Percentiles rank a stretch among this genome's conserved stretches.
phyloP scores from a whole-genome alignment of 2,329 filamentous ascomycete genomes.

The Aspergillus piperis region DNA sequence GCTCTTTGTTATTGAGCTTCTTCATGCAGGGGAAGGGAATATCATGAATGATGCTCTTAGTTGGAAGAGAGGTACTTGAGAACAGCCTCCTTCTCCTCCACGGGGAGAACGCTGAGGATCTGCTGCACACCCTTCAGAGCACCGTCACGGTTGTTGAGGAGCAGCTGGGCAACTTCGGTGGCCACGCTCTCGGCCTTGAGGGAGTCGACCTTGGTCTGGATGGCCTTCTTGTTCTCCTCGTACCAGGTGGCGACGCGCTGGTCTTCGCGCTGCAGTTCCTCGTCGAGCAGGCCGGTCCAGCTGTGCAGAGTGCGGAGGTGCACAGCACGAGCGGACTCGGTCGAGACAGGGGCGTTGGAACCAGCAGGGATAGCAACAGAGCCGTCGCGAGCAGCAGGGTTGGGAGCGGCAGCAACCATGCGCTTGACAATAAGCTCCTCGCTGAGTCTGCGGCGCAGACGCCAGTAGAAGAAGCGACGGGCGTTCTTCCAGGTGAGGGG shows the following conservation, averaged over 20 bases:
- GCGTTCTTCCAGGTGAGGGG: constrained; percentile 83
- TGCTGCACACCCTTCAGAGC: constrained; percentile 84
- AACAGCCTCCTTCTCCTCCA: constrained; percentile 82
- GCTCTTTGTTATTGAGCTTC: not conserved
- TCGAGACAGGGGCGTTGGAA: constrained; percentile 23
- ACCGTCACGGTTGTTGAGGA: constrained; percentile 66
- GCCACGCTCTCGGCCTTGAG: constrained; percentile 76
- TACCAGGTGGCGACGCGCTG: constrained; percentile 89
- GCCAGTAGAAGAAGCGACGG: constrained; percentile 99
- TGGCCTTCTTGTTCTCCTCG: constrained; percentile 83
- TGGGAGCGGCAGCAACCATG: constrained; percentile 59
- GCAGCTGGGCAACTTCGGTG: constrained; percentile 67
- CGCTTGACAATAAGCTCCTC: constrained; percentile 96
- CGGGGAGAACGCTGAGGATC: constrained; percentile 81
- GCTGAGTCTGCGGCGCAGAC: constrained; percentile 90
- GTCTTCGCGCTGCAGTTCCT: constrained; percentile 77
- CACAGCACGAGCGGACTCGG: constrained; percentile 59
- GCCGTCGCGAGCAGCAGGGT: constrained; percentile 39
- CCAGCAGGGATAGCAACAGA: constrained; percentile 46
- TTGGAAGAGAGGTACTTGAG: constrained; percentile 55
- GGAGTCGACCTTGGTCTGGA: constrained; percentile 80
- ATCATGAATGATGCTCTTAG: not conserved
- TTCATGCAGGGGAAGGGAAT: not conserved
- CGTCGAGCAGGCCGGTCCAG: constrained; percentile 70
- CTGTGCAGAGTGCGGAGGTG: constrained; percentile 76